A percentile compares a stretch with the other conserved stretches of the same genome.
Evolutionary conservation across 306 rosid species (phyloP).

Genomic region (Quercus engelmannii): DNA sequence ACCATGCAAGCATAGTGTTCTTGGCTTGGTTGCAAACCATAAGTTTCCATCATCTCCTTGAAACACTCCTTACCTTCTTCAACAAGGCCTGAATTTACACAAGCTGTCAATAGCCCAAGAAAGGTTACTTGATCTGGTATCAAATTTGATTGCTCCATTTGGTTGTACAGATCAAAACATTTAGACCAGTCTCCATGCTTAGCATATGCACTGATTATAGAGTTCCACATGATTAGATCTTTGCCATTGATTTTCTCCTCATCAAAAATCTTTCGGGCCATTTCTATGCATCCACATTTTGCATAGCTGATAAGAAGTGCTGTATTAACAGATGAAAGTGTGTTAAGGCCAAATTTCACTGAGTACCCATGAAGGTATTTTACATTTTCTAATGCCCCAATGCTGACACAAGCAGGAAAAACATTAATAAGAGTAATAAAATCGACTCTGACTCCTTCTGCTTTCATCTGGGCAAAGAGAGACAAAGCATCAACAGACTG

Average conservation of each 20-base stretch:
- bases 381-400: conserved; percentile 68
- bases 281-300: conserved; percentile 73
- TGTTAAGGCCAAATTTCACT: conserved; percentile 48
- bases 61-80: conserved; percentile 50
- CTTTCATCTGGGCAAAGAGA: conserved; percentile 53
- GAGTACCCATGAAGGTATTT: conserved; percentile 65
- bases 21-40: conserved; percentile 54
- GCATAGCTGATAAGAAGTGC: conserved; percentile 70
- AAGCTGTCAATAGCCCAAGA: conserved; percentile 64
- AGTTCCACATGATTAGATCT: conserved; percentile 73
- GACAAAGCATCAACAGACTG: conserved; percentile 47
- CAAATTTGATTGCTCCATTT: conserved; percentile 47
- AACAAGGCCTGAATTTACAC: conserved; percentile 73
- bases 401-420: conserved; percentile 65
- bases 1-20: conserved; percentile 79
- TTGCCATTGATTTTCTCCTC: conserved; percentile 47
- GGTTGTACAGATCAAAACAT: conserved; percentile 50
- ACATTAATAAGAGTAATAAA: conserved; percentile 56
- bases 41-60: conserved; percentile 58
- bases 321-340: conserved; percentile 55
- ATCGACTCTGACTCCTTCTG: conserved; percentile 44
- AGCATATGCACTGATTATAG: conserved; percentile 64
- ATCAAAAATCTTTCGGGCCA: conserved; percentile 60
- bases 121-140: conserved; percentile 69
- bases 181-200: conserved; percentile 64